These are phyloP conservation scores for Jatropha multifida DNA, from an alignment of 441 rosid species.

Conservation along the genomic window DNA sequence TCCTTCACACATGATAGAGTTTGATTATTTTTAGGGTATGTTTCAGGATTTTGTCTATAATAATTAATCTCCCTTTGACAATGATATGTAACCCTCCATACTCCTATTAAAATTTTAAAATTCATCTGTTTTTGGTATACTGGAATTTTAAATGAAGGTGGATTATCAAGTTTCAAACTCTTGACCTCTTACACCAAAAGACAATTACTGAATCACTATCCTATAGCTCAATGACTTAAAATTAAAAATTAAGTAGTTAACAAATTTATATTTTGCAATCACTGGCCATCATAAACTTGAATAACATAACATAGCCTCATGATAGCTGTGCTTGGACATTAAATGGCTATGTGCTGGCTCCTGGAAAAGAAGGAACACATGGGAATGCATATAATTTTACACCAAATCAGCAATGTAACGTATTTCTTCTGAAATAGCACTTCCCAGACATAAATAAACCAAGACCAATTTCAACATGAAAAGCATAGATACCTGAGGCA, in stretches of 20 bases:
- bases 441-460: conserved; percentile 1
- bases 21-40: neutral
- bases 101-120: neutral
- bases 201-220: neutral
- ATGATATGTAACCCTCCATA: neutral
- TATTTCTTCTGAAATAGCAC: neutral
- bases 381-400: neutral
- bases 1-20: neutral
- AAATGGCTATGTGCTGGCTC: neutral
- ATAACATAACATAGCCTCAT: neutral
- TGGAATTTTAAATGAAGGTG: neutral
- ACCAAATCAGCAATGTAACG: neutral
- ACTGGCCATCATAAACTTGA: neutral
- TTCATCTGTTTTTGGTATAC: neutral
- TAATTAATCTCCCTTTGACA: neutral
- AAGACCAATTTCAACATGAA: neutral
- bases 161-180: neutral
- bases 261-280: neutral
- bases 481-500: conserved; percentile 63
- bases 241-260: neutral
- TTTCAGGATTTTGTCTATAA: neutral
- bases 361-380: neutral
- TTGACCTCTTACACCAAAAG: neutral
- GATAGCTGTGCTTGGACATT: neutral
- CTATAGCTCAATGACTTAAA: neutral